Evolutionary conservation across 495 filamentous ascomycete genomes (phyloP).

Genomic region (Evernia prunastri): DNA sequence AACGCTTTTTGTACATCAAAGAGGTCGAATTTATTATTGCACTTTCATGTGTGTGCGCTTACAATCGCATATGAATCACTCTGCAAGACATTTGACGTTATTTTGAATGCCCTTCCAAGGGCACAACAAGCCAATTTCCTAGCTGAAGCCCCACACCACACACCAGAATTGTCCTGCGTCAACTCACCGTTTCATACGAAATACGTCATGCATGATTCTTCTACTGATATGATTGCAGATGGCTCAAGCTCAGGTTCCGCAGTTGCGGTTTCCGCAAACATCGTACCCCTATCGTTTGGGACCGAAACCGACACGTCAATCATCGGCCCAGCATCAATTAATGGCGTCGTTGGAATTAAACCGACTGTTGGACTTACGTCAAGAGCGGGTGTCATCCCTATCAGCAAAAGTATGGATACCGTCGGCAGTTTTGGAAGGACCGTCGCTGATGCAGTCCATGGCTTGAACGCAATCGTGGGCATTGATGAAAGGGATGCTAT

Average conservation of each 20-base stretch:
- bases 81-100: not conserved
- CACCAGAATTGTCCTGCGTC: not conserved
- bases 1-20: not conserved
- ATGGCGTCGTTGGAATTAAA: constrained; percentile 46
- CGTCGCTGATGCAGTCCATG: constrained; percentile 52
- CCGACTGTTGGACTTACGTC: constrained; percentile 54
- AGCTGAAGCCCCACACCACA: not conserved
- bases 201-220: not conserved
- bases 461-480: constrained; percentile 49
- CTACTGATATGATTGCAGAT: constrained; percentile 32
- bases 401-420: constrained; percentile 50
- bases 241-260: constrained; percentile 42
- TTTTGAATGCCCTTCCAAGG: not conserved
- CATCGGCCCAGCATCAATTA: constrained; percentile 32
- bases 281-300: constrained; percentile 38
- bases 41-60: not conserved
- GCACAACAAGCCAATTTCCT: not conserved
- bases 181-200: not conserved
- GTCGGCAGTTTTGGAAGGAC: constrained; percentile 50
- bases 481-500: constrained; percentile 29
- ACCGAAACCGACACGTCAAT: constrained; percentile 37
- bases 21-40: too few relatives aligned
- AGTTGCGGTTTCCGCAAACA: constrained; percentile 37
- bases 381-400: constrained; percentile 48
- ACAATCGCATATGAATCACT: not conserved